Evolutionary conservation across 805 yeast genomes (phyloP).

Genomic region (Lipomyces chichibuensis): DNA sequence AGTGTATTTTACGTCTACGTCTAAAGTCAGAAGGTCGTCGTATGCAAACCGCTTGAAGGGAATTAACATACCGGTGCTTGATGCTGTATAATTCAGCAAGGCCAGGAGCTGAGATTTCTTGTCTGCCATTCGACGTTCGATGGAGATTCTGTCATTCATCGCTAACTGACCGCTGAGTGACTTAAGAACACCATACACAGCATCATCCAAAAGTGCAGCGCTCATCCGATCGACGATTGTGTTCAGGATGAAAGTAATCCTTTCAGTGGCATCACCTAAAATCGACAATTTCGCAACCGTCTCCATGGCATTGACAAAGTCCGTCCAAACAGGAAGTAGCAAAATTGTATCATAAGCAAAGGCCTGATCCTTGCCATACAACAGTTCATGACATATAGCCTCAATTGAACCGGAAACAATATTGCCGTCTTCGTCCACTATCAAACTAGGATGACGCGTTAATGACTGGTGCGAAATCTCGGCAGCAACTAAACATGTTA

Average conservation of each 20-base stretch:
- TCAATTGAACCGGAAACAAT: constrained; percentile 64
- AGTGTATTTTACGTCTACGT: not conserved
- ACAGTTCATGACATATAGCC: constrained; percentile 72
- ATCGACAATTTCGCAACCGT: constrained; percentile 51
- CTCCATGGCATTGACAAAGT: constrained; percentile 50
- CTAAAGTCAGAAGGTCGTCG: not conserved
- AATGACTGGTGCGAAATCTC: constrained; percentile 19
- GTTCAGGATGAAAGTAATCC: constrained; percentile 11
- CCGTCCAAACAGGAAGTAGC: constrained; percentile 60
- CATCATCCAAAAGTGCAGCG: constrained; percentile 24
- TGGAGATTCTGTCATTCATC: not conserved
- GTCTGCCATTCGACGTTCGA: constrained; percentile 13
- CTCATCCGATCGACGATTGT: constrained; percentile 12
- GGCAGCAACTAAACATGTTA: not conserved
- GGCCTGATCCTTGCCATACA: constrained; percentile 56
- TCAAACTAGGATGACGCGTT: constrained; percentile 64
- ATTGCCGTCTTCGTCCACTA: constrained; percentile 54
- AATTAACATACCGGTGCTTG: not conserved
- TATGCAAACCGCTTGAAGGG: not conserved
- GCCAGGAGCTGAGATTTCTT: constrained; percentile 7
- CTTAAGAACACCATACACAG: constrained; percentile 5
- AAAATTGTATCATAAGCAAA: constrained; percentile 51
- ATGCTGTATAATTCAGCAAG: constrained; percentile 4
- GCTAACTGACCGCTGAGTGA: constrained; percentile 1
- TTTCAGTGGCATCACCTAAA: constrained; percentile 9